phyloP scores from a whole-genome alignment of 2,329 filamentous ascomycete genomes.

The Penicillium sp. region DNA sequence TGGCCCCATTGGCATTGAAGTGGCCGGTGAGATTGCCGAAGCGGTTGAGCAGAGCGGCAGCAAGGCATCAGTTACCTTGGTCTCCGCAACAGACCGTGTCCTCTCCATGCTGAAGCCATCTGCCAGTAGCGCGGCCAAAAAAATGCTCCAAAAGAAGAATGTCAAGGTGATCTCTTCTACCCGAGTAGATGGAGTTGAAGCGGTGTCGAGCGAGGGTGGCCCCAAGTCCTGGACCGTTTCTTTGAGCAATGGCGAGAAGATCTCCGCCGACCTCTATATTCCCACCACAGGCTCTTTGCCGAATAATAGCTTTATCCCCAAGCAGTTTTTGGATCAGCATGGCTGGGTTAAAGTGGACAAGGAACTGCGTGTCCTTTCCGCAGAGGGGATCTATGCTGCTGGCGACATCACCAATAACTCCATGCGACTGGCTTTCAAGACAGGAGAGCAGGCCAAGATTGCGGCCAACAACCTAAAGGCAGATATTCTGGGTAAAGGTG shows the following conservation, averaged over 20 bases:
- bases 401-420: conserved; percentile 37
- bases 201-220: conserved; percentile 28
- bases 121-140: conserved; percentile 47
- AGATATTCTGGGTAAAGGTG: conserved; percentile 27
- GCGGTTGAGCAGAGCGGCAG: conserved; percentile 34
- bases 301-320: conserved; percentile 58
- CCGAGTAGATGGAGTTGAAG: conserved; percentile 37
- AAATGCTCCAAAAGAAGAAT: conserved; percentile 51
- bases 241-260: conserved; percentile 51
- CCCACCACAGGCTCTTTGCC: conserved; percentile 56
- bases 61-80: conserved; percentile 41
- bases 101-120: conserved; percentile 34
- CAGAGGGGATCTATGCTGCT: conserved; percentile 32
- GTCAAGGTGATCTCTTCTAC: conserved; percentile 48
- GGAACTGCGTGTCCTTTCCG: conserved; percentile 30
- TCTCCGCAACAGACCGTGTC: conserved; percentile 35
- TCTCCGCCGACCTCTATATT: conserved; percentile 58
- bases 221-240: conserved; percentile 48
- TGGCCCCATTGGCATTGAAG: conserved; percentile 54
- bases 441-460: conserved; percentile 29
- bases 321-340: conserved; percentile 48
- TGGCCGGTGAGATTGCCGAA: conserved; percentile 55
- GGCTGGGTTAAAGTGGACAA: conserved; percentile 56
- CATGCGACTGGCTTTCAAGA: conserved; percentile 33
- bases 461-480: conserved; percentile 33